Conservation (phyloP, 2,329 filamentous ascomycete genomes). For the Hypoxylon sp. region DNA sequence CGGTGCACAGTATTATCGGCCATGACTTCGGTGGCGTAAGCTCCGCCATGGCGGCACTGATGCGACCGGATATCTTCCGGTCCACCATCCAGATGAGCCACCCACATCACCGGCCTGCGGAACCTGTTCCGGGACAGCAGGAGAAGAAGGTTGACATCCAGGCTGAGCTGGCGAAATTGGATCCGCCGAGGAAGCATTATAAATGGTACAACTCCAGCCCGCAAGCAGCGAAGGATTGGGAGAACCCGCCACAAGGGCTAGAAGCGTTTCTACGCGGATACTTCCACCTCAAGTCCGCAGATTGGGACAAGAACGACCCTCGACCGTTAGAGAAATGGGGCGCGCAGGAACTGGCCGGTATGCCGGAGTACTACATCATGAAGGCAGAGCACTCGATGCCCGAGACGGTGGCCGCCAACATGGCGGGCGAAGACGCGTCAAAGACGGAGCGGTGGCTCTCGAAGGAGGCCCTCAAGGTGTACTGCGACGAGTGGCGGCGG, state of each 20-base stretch:
- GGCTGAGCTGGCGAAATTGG: constrained; percentile 66
- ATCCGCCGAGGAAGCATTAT: constrained; percentile 76
- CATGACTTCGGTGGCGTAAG: constrained; percentile 78
- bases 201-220: constrained; percentile 75
- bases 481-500: constrained; percentile 71
- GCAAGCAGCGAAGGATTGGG: constrained; percentile 64
- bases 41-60: constrained; percentile 71
- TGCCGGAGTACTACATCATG: constrained; percentile 81
- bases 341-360: constrained; percentile 68
- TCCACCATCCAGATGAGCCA: constrained; percentile 76
- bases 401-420: constrained; percentile 67
- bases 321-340: constrained; percentile 69
- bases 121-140: constrained; percentile 59
- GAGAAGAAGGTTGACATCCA: constrained; percentile 63
- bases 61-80: constrained; percentile 75
- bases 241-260: constrained; percentile 57
- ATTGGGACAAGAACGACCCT: constrained; percentile 70
- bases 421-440: constrained; percentile 65
- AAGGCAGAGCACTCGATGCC: constrained; percentile 71
- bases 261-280: constrained; percentile 76
- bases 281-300: constrained; percentile 76
- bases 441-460: constrained; percentile 68
- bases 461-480: constrained; percentile 71
- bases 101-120: constrained; percentile 70
- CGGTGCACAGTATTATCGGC: constrained; percentile 72